phyloP scores from a whole-genome alignment of 257 asterid genomes.

The Petunia secreta region DNA sequence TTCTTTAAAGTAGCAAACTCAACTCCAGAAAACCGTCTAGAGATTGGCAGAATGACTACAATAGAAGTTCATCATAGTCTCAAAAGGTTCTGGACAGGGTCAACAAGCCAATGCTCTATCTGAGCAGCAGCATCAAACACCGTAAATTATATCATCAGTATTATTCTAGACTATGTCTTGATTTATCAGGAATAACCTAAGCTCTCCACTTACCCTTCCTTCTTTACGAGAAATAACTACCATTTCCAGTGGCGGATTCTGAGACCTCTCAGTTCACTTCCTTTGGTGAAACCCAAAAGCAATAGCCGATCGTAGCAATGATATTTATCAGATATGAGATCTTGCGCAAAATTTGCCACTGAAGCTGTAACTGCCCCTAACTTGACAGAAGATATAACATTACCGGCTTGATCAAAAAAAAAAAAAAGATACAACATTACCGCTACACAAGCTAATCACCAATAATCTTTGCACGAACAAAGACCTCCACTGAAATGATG shows the following conservation, averaged over 20 bases:
- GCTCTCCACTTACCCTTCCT: not conserved
- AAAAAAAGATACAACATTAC: not conserved
- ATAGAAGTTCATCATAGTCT: not conserved
- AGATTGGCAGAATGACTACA: not conserved
- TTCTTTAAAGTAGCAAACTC: not conserved
- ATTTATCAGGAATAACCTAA: not conserved
- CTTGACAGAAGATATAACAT: not conserved
- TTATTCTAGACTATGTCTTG: not conserved
- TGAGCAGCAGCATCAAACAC: not conserved
- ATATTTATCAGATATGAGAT: not conserved
- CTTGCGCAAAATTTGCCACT: not conserved
- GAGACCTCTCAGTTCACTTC: slow-evolving; percentile 3
- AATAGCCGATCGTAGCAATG: not conserved
- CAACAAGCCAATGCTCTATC: not conserved
- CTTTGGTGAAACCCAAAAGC: slow-evolving; percentile 8
- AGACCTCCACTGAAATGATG: slow-evolving; percentile 40
- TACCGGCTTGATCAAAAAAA: too few relatives aligned
- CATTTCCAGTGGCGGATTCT: slow-evolving; percentile 6
- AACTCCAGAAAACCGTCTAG: not conserved
- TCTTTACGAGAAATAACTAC: not conserved
- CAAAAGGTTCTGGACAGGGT: not conserved
- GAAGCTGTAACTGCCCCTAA: not conserved
- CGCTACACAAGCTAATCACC: slow-evolving; percentile 26
- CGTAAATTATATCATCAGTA: not conserved
- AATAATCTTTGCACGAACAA: slow-evolving; percentile 44